phyloP scores from a whole-genome alignment of 2,329 filamentous ascomycete species.

The Fusarium algeriense region DNA sequence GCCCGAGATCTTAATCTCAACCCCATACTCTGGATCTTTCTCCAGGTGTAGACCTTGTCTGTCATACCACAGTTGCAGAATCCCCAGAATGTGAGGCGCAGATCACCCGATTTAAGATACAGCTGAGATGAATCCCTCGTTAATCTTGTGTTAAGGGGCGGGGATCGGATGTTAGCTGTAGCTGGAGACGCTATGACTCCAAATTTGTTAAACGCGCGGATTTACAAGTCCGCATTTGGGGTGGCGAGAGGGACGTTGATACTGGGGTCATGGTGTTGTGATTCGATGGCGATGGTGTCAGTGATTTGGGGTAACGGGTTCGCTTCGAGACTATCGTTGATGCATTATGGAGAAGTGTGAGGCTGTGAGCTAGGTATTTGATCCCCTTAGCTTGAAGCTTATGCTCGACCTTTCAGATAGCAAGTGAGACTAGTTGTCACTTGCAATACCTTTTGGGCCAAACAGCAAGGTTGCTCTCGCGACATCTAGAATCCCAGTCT shows the following conservation, averaged over 20 bases:
- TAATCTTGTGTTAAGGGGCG: slow-evolving; percentile 32
- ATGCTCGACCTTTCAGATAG: neutral
- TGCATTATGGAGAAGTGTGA: neutral
- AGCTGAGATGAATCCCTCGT: slow-evolving; percentile 23
- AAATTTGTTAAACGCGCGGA: neutral
- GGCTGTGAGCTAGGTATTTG: neutral
- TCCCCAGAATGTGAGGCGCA: neutral
- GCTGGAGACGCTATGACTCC: neutral
- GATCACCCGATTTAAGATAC: slow-evolving; percentile 24
- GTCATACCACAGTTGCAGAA: slow-evolving; percentile 21
- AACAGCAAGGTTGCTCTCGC: neutral
- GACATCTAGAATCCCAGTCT: neutral
- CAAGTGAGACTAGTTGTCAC: neutral
- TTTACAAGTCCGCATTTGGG: neutral
- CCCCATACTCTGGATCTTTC: slow-evolving; percentile 5
- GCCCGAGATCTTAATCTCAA: neutral
- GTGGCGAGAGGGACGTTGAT: neutral
- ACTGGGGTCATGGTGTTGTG: neutral
- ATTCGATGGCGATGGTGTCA: neutral
- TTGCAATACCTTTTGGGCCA: neutral
- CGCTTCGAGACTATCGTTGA: neutral
- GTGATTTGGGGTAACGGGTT: neutral
- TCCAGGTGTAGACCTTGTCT: neutral
- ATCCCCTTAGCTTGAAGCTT: neutral
- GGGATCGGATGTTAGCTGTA: neutral